phyloP scores from a whole-genome alignment of 805 yeast species.

The Sugiyamaella chiloensis region DNA sequence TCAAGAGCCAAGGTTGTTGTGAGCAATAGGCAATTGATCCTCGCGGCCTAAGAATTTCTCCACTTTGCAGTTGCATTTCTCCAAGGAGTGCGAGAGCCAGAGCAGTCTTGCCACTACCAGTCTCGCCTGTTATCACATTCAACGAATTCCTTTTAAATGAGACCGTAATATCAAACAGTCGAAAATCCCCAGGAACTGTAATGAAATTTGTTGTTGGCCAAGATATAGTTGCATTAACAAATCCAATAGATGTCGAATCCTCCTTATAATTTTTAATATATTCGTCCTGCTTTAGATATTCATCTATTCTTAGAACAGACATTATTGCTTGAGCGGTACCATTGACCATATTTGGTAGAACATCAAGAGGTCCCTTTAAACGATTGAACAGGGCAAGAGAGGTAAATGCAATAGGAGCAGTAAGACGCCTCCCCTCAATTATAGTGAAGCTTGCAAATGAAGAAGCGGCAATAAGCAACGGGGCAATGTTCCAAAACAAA shows the following conservation, averaged over 20 bases:
- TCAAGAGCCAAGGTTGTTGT: conserved; percentile 81
- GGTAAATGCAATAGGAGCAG: neutral
- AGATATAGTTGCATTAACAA: neutral
- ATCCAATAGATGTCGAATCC: neutral
- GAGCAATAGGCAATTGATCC: conserved; percentile 52
- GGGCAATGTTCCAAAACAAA: neutral
- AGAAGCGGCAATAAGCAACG: neutral
- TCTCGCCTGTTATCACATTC: conserved; percentile 58
- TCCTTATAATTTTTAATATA: no score
- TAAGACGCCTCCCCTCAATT: neutral
- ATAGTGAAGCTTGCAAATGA: neutral
- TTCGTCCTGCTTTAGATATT: neutral
- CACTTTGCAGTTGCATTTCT: conserved; percentile 52
- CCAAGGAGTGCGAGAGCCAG: conserved; percentile 62
- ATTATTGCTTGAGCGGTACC: neutral
- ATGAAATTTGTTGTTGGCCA: neutral
- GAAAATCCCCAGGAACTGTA: neutral
- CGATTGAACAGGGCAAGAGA: neutral
- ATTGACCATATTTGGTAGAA: neutral
- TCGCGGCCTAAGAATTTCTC: conserved; percentile 42
- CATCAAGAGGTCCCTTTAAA: neutral
- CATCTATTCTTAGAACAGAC: neutral
- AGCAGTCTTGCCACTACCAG: conserved; percentile 72
- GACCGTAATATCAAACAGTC: neutral
- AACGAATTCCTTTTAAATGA: neutral